Base-by-base conservation (phyloP, 2,329 filamentous ascomycete species). In the Thermomyces lanuginosus region DNA sequence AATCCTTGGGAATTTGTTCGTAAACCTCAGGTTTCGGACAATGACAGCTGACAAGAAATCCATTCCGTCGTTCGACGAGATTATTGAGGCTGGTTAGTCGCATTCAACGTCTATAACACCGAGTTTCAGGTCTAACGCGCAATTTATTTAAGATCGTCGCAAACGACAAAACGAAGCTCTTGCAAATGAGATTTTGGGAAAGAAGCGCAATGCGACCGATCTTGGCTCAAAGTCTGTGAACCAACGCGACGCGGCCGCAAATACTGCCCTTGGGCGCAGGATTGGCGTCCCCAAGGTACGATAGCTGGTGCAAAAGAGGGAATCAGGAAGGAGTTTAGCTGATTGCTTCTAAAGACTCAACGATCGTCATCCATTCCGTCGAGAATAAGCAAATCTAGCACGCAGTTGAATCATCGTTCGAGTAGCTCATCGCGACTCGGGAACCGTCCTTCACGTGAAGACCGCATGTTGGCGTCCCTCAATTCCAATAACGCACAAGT, bases 171-270 rank as follows among this genome's bases (percentile, higher is more conserved):
- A 67, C 31, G 63, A 71, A 42, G 50, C 54, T 2, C 58, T 73
- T 3, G 69, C 70, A 24, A 64, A 66, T 36, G 54, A 70, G 41
- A 64, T 76, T 21, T 59, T 75, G 16, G 66, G 66, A 22, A 58
- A 55, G 36, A 63, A 60, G 33, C 58, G 66, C 38, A 57, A 61
- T 36, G 45, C 56, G 8, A 64, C 55, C 39, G 55, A 54, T 4
- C 55, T 63, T 7, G 56, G 55, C 10, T 48, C 58, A 13, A 56
- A 53, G 26, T 39, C 47, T 18, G 44, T 49, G 23, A 55, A 40
- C 34, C 51, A 49, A 33, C 45, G 55, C 42, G 44, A 48, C 45
- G 35, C 51, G 41, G 58, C 49, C 44, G 60, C 56, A 36, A 55
- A 51, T 2, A 25, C 6, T 14, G 61, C 55, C 26, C 55, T 74